Evolutionary conservation across 2,329 filamentous ascomycete genomes (phyloP), one percentile per base, ranked within the genome.

Genomic region (Botryotinia globosa): DNA sequence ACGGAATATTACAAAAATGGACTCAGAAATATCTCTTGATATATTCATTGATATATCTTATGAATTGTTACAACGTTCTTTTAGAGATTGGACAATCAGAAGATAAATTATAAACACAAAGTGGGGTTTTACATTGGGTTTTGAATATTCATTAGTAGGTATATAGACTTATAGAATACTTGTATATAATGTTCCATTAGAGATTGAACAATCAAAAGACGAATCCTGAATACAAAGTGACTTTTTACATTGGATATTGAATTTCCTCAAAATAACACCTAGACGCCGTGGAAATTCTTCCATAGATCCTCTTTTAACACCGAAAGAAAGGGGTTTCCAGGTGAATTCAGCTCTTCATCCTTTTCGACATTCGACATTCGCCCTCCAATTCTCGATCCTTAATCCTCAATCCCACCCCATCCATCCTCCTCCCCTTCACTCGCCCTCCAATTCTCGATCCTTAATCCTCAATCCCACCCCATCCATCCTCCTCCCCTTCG

Each of bases 381-480:
- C 48, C 48, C 48, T 51, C n/a, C 48, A 25, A 51, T 25, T 79
- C 20, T 78, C 73, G 74, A 81, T 75, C 1, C 22, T 78, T 65
- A 80, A 64, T 80, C 79, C 22, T 78, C 74, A 74, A 81, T 76
- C 3, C 80, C 80, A 58, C 73, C 78, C 80, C 80, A 81, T 42
- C 74, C 83, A 7, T 72, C 70, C 4, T 59, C 51, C 20, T 39
- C 58, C 7, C 29, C 68, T 12, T 70, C 42, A 8, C 48, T 59
- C 51, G 37, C 51, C n/a, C n/a, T n/a, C n/a, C n/a, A n/a, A n/a
- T 25, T 79, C 20, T 78, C 73, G 74, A 81, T 75, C 1, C 22
- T 78, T 65, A 80, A 64, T 80, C 79, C 22, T 78, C 74, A 74
- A 81, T 76, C 3, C 80, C 80, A 58, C 73, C 78, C 80, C 80